Evolutionary conservation across 768 basidiomycete genomes (phyloP), one percentile per base, ranked within the genome.

Genomic region (Kwoniella sp.): DNA sequence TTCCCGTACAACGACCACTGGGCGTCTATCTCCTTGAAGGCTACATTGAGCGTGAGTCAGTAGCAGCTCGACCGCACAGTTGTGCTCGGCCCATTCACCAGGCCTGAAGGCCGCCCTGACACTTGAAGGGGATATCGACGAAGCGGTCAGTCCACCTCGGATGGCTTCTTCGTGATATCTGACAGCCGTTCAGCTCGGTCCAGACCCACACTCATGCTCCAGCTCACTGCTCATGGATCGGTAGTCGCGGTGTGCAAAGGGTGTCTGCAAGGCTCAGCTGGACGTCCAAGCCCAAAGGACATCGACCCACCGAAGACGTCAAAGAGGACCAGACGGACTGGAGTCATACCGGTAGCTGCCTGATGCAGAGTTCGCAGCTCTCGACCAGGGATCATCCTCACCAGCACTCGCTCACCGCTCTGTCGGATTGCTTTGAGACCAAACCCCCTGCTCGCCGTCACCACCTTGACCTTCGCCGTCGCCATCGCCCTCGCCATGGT

Each of bases 161-260:
- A 59, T 46, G 9, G 63, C 71, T 67, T 73, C 71, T 49, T 67
- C 63, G 25, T 70, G 50, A 42, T 73, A 73, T 44, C 70, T 67
- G 25, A 23, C 3, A n/a, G 7, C 17, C 39, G 19, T 19, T n/a
- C 6, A n/a, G 40, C 6, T 22, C 14, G 29, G 45, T 3, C 15
- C 28, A 32, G 8, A 19, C 20, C 10, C 4, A 19, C 6, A 12
- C 32, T 33, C 15, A 32, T 33, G 45, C 12, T 19, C 38, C 2
- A 5, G 37, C 62, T 41, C 22, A 69, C 65, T 73, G 71, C 33
- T 69, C 62, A 45, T 73, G 69, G 26, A 73, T 65, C 1, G 71
- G 69, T 22, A 63, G 29, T 2, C 65, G 50, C 0, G 71, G 71
- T 3, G 71, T 73, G 40, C 68, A 67, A 11, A 73, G 60, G 5